Conservation (phyloP, 129 eudicot genomes). For the Pittosporum tobira region DNA sequence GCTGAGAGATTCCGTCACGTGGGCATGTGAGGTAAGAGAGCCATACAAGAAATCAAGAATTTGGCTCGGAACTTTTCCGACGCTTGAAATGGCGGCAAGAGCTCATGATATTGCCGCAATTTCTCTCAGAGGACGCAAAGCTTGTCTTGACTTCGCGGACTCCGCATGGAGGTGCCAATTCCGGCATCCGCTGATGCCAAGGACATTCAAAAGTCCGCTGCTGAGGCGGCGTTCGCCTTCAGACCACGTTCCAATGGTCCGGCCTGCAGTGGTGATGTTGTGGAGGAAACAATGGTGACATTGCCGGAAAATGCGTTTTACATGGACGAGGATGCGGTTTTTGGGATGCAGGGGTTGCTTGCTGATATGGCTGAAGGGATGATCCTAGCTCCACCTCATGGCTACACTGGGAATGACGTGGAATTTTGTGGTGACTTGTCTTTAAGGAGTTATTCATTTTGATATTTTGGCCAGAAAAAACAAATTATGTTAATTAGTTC, state of each 20-base stretch:
- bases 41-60: not conserved
- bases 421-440: conserved; percentile 27
- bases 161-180: not conserved
- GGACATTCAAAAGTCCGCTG: not conserved
- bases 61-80: not conserved
- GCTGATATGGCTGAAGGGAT: conserved; percentile 48
- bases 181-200: not conserved
- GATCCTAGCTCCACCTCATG: conserved; percentile 46
- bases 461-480: conserved; percentile 12
- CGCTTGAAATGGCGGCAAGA: conserved; percentile 6
- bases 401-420: conserved; percentile 18
- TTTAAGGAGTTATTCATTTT: conserved; percentile 31
- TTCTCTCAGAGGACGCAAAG: not conserved
- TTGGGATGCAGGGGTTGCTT: conserved; percentile 47
- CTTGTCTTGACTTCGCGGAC: conserved; percentile 1
- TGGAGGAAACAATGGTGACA: not conserved
- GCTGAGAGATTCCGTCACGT: not conserved
- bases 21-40: conserved; percentile 6
- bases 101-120: conserved; percentile 5
- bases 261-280: not conserved
- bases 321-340: conserved; percentile 40
- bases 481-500: too few species aligned
- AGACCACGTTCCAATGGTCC: not conserved
- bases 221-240: not conserved
- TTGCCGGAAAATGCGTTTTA: not conserved